Base-by-base conservation (phyloP, 768 basidiomycete species). In the Paxillus involutus region DNA sequence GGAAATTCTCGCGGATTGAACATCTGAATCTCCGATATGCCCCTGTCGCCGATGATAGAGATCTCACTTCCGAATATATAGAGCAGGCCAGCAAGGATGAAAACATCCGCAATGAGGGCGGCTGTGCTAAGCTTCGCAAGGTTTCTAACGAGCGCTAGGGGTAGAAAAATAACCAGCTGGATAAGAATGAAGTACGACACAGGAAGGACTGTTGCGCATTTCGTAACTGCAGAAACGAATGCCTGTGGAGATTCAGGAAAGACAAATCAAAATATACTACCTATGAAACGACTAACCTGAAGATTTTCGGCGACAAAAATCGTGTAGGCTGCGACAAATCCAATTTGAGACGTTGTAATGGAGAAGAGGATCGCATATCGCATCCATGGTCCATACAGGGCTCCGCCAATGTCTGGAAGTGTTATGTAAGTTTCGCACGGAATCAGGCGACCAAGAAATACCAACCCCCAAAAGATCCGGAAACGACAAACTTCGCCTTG, bases 221-320 rank as follows among this genome's bases (percentile, higher is more conserved):
- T 74, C 2, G 91, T 88, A 40, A 94, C 78, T 11, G 88, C 92
- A 56, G 87, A 72, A 36, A 94, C 79, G 71, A 98, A 94, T 2
- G 94, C 88, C 77, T 93, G 66, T n/a, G 72, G 36, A 51, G 54
- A 51, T 32, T 66, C 13, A 46, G 55, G 35, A 14, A 42, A 30
- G 6, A 1, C 24, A 14, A 42, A 17, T 37, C 19, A 17, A 32
- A 11, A 13, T 4, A 33, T 5, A 26, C 9, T 47, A 4, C 0
- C n/a, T 21, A 10, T 11, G 13, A 39, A 36, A 50, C 19, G 47
- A 36, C 63, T 16, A 56, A 77, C 81, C 69, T 82, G 84, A 13
- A 94, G 79, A 67, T 95, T 97, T 73, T 95, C 84, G 1, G 95
- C 88, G 41, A 98, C 93, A 68, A 98, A 98, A 67, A 98, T 97